Percentiles rank a stretch among this genome's conserved stretches.
Evolutionary conservation across 306 rosid species (phyloP).

Genomic region (Pyrus bretschneideri): DNA sequence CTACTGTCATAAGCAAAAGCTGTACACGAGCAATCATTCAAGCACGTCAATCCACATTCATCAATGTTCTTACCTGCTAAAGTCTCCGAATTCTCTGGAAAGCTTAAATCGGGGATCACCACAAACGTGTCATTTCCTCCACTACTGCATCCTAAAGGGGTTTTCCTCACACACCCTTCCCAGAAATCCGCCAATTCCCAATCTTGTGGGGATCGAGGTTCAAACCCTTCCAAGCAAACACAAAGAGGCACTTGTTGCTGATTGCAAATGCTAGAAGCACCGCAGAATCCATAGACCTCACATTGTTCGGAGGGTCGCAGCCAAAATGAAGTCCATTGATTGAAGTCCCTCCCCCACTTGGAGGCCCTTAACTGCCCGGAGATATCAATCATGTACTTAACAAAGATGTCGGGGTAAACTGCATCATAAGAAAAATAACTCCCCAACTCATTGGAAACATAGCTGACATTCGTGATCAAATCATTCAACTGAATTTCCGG

Average conservation of each 20-base stretch:
- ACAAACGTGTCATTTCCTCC: slow-evolving; percentile 1
- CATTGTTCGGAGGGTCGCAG: slow-evolving; percentile 1
- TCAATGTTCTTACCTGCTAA: background rate
- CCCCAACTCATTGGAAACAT: slow-evolving; percentile 3
- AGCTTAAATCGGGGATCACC: background rate
- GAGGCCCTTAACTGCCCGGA: slow-evolving; percentile 22
- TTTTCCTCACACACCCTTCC: slow-evolving; percentile 19
- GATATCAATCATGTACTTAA: slow-evolving; percentile 15
- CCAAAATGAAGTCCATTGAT: slow-evolving; percentile 10
- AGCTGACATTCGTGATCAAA: background rate
- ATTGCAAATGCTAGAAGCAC: slow-evolving; percentile 17
- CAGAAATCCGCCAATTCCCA: slow-evolving; percentile 2
- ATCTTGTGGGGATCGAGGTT: background rate
- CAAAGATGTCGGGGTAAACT: background rate
- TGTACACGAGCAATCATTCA: slow-evolving; percentile 15
- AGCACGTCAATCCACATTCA: slow-evolving; percentile 18
- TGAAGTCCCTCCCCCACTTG: slow-evolving; percentile 1
- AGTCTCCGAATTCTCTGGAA: background rate
- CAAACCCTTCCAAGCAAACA: slow-evolving; percentile 17
- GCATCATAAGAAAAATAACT: slow-evolving; percentile 7
- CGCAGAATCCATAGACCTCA: slow-evolving; percentile 15
- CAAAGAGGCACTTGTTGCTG: slow-evolving; percentile 1
- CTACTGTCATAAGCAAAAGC: slow-evolving; percentile 12
- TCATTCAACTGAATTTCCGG: slow-evolving; percentile 2
- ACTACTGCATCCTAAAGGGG: background rate